phyloP scores from a whole-genome alignment of 257 asterid genomes.

The Nicotiana paniculata region DNA sequence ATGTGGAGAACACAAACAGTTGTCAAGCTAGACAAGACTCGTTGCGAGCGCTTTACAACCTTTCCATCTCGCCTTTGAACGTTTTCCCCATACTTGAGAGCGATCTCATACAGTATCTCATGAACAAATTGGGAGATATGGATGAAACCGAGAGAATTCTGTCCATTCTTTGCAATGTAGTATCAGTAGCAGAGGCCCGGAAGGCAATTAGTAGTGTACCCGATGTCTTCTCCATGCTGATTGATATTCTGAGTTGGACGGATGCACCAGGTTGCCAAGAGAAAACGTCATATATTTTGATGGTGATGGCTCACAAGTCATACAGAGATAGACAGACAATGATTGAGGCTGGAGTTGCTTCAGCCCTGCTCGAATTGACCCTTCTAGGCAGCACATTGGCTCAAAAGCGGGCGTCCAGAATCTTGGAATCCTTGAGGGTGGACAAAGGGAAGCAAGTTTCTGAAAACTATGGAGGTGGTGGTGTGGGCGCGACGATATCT shows the following conservation, averaged over 20 bases:
- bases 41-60: conserved; percentile 69
- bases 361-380: conserved; percentile 67
- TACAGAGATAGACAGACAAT: conserved; percentile 66
- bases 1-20: conserved; percentile 5
- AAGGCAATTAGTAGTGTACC: conserved; percentile 42
- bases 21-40: conserved; percentile 58
- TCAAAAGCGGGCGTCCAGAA: conserved; percentile 83
- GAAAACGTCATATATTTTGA: conserved; percentile 66
- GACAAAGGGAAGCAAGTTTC: conserved; percentile 74
- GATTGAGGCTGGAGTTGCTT: conserved; percentile 74
- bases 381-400: conserved; percentile 73
- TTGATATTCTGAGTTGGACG: conserved; percentile 67
- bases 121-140: conserved; percentile 59
- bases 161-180: conserved; percentile 62
- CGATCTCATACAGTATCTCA: conserved; percentile 42
- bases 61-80: conserved; percentile 60
- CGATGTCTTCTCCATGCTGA: conserved; percentile 49
- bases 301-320: conserved; percentile 91
- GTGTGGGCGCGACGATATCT: conserved; percentile 31
- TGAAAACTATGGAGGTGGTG: conserved; percentile 20
- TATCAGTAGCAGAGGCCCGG: conserved; percentile 55
- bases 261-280: conserved; percentile 89
- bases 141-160: conserved; percentile 66
- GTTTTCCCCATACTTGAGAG: conserved; percentile 39
- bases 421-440: conserved; percentile 58